Percentiles rank a stretch among this genome's conserved stretches.
phyloP scores from a whole-genome alignment of 2,329 filamentous ascomycete species.

The Phialophora macrospora region DNA sequence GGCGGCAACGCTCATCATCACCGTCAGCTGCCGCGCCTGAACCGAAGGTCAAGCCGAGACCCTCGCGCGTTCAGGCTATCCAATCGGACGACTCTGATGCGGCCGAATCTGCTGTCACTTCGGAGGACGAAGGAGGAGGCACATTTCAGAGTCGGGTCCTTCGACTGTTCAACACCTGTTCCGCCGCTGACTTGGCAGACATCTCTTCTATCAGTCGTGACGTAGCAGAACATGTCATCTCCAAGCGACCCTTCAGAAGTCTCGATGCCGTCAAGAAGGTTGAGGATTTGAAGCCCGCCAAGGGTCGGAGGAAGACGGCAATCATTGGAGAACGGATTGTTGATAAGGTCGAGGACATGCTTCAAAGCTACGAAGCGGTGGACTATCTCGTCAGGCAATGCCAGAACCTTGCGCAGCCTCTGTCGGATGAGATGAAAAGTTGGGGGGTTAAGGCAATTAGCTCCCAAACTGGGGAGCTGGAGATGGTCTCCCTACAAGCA shows the following conservation, averaged over 20 bases:
- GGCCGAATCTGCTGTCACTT: constrained; percentile 45
- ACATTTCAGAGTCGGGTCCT: constrained; percentile 64
- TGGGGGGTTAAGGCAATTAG: constrained; percentile 72
- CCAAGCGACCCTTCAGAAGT: constrained; percentile 72
- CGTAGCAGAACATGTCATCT: constrained; percentile 70
- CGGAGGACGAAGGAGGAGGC: constrained; percentile 46
- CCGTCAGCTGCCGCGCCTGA: constrained; percentile 36
- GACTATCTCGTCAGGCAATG: constrained; percentile 80
- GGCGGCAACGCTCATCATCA: constrained; percentile 45
- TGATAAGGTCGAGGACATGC: constrained; percentile 72
- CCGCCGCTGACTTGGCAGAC: constrained; percentile 75
- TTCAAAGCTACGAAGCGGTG: constrained; percentile 78
- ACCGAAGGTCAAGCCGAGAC: constrained; percentile 36
- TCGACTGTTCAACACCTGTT: constrained; percentile 81
- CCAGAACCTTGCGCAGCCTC: constrained; percentile 70
- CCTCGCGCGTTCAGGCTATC: constrained; percentile 35
- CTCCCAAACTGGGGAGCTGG: constrained; percentile 63
- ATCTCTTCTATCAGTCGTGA: constrained; percentile 76
- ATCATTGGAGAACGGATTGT: constrained; percentile 70
- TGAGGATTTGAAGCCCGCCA: constrained; percentile 60
- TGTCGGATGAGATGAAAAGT: constrained; percentile 66
- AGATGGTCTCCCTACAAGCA: constrained; percentile 59
- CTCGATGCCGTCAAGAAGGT: constrained; percentile 71
- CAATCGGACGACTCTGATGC: constrained; percentile 54
- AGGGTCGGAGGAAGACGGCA: constrained; percentile 56